A percentile compares a stretch with the other conserved stretches of the same genome.
Evolutionary conservation across 1,284 basidiomycete species (phyloP).

Genomic region (Ceratobasidium sp.): DNA sequence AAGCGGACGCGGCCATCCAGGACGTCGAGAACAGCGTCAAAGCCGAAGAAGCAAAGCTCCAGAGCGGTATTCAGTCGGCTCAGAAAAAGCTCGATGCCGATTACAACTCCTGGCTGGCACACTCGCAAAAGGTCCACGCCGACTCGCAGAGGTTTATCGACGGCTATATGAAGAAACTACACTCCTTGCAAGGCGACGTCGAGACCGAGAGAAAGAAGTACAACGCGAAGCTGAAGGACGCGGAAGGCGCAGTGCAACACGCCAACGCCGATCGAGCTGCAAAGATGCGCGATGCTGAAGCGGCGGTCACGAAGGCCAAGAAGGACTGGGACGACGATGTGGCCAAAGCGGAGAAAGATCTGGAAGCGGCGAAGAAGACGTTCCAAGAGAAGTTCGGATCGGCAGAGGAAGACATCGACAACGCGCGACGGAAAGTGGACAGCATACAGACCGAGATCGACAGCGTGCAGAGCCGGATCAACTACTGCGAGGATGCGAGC

Average conservation of each 20-base stretch:
- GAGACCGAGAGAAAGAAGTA: too few species aligned
- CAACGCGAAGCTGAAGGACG: neutral
- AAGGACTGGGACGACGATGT: neutral
- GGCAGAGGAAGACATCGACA: neutral
- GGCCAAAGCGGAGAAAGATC: neutral
- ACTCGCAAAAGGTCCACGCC: neutral
- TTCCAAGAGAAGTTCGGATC: neutral
- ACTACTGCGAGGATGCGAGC: too few species aligned
- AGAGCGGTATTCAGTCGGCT: neutral
- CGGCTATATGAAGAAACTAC: neutral
- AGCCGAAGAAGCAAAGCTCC: neutral
- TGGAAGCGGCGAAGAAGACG: neutral
- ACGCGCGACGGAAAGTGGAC: neutral
- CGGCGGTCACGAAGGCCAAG: too few species aligned
- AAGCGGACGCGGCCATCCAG: neutral
- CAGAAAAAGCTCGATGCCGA: neutral
- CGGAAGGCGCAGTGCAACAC: neutral
- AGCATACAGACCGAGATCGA: constrained; percentile 2
- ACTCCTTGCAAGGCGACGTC: too few species aligned
- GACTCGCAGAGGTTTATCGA: neutral
- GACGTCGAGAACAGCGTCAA: too few species aligned
- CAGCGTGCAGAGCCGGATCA: neutral
- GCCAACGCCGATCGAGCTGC: too few species aligned
- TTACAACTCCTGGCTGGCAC: neutral
- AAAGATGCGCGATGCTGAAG: too few species aligned